Conservation (phyloP, 2,329 filamentous ascomycete genomes). For the Epichloe scottii region DNA sequence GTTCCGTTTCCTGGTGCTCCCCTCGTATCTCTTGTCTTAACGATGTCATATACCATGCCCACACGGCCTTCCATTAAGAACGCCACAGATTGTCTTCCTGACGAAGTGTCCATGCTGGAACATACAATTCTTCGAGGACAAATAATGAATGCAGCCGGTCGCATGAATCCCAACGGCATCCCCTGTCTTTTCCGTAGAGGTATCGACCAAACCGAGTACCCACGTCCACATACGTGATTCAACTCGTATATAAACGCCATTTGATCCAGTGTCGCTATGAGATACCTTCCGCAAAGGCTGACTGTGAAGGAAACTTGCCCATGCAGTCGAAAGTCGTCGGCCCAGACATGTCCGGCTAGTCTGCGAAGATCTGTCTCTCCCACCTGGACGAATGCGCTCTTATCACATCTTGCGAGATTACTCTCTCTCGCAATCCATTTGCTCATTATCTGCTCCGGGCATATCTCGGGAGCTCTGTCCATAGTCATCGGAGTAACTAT, state of each 20-base stretch:
- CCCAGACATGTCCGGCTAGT: constrained; percentile 13
- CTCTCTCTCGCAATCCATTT: constrained; percentile 30
- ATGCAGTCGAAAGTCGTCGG: constrained; percentile 12
- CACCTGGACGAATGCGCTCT: constrained; percentile 19
- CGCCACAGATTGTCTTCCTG: constrained; percentile 40
- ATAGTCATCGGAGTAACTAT: constrained; percentile 14
- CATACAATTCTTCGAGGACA: constrained; percentile 45
- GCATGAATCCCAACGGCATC: constrained; percentile 18
- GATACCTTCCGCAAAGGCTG: constrained; percentile 45
- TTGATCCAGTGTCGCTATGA: constrained; percentile 41
- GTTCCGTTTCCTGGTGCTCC: constrained; percentile 2
- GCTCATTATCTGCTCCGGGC: constrained; percentile 24
- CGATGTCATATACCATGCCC: constrained; percentile 47
- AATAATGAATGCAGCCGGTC: constrained; percentile 37
- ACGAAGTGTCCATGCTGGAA: constrained; percentile 51
- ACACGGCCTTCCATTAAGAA: constrained; percentile 46
- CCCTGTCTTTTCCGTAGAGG: constrained; percentile 13
- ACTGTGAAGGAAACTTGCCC: constrained; percentile 30
- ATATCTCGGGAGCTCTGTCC: constrained; percentile 7
- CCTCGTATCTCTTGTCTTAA: constrained; percentile 8
- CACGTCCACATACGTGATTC: constrained; percentile 22
- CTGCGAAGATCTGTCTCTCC: constrained; percentile 25
- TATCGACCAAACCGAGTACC: constrained; percentile 14
- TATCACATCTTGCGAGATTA: constrained; percentile 9
- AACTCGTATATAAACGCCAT: constrained; percentile 43